Evolutionary conservation across 1,284 basidiomycete species (phyloP), one percentile per base, ranked within the genome.

Genomic region (Ganoderma sp.): DNA sequence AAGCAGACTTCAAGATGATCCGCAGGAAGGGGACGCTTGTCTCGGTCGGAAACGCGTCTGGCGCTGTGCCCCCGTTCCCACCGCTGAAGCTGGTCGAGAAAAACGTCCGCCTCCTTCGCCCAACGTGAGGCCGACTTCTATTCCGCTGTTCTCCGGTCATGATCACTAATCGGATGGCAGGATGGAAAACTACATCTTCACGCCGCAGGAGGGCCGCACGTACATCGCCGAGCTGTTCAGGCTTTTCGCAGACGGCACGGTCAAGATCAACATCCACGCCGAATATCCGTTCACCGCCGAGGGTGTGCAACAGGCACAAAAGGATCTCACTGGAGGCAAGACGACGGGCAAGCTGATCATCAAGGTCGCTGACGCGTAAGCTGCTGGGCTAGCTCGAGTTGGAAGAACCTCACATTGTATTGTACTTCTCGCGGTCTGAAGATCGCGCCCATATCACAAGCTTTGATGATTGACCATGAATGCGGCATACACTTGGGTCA

Each of bases 21-120:
- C 87, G 87, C 73, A 84, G 93, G 50, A 95, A 95, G 76, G 95
- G 92, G 2, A 94, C 92, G 0, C 83, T 99, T 48, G 92, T 97
- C n/a, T 91, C 91, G 3, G 89, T 96, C 64, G 97, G 97, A 0
- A 98, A 98, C 77, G 95, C 97, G 0, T 96, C 94, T 9, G 97
- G 96, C 1, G 82, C 91, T 10, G 88, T 93, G 4, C 84, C 86
- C 42, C 90, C 93, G 0, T 91, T 97, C 76, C 80, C 90, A 1
- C 86, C 91, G 0, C 82, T 95, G 67, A 92, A 89, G 75, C 87
- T 98, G 28, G 83, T 85, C 0, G 84, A 89, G 71, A 99, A 97
- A 84, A 97, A 97, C 74, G 78, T 97, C 74, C 94, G 91, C 72
- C 82, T 96, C 39, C 78, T 90, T 54, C 88, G 94, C 45, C 93